Evolutionary conservation across 1,139 yeast genomes (phyloP), one percentile per base, ranked within the genome.

Genomic region (Yamadazyma conglobata): DNA sequence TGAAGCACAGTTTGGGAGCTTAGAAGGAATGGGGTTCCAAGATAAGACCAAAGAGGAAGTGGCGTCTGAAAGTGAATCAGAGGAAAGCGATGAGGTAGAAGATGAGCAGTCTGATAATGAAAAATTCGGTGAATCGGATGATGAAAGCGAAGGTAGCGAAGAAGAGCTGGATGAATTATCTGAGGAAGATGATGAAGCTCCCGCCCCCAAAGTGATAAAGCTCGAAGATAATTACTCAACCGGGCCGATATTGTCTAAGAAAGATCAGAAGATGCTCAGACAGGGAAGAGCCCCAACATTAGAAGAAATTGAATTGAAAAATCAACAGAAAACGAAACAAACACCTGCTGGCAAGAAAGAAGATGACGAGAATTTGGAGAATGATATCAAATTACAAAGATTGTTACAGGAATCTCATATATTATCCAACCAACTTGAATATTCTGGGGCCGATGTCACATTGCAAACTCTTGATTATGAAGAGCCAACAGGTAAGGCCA

Each of bases 361-460:
- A 40, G 73, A 68, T 23, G 52, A 50, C 5, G 73, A 66, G 18
- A 79, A 86, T 48, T 52, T 88, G 34, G 75, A 83, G 38, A 85
- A 89, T 44, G 97, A 89, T 55, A 48, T 88, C 16, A 93, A 84
- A 42, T 64, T 91, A 27, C 96, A 89, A 52, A 62, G 96, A 35
- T 72, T 91, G 25, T 63, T 91, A 21, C 70, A 72, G 39, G 97
- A 91, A 54, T 88, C 96, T 0, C 96, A 88, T 51, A 81, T 91
- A 22, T 62, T 91, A 33, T 72, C 89, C 10, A 77, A 77, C 29
- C 57, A 58, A 21, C 46, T 58, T 58, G 69, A 69, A 24, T 64
- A 63, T 35, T 79, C 91, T 1, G 96, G 95, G 14, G 95, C 88
- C 0, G 93, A 79, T 33, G 60, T 85, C 22, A 79, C 88, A 0